Evolutionary conservation across 306 rosid species (phyloP).

Genomic region (Macrotyloma uniflorum): DNA sequence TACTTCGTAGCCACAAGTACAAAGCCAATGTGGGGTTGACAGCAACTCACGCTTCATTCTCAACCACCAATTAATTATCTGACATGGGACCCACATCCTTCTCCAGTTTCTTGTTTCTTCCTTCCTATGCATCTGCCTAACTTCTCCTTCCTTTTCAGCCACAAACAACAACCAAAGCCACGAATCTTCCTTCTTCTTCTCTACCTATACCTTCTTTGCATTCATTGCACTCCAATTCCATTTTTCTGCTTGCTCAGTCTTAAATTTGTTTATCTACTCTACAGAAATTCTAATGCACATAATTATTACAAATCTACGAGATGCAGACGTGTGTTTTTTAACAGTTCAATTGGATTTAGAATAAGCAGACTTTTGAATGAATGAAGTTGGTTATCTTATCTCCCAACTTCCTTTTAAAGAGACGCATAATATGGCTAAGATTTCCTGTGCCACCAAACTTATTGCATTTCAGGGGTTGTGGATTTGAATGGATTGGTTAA

Average conservation of each 20-base stretch:
- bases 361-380: background rate
- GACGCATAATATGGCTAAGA: background rate
- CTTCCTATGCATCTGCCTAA: background rate
- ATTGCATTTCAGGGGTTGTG: background rate
- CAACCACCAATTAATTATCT: conserved; percentile 63
- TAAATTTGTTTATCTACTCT: background rate
- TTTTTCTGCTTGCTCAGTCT: background rate
- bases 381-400: conserved; percentile 6
- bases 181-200: conserved; percentile 1
- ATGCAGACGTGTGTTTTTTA: background rate
- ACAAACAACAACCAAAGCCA: background rate
- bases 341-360: background rate
- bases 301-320: background rate
- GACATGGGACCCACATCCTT: conserved; percentile 51
- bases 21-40: conserved; percentile 58
- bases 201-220: background rate
- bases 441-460: conserved; percentile 17
- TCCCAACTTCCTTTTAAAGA: conserved; percentile 25
- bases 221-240: background rate
- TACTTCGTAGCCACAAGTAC: conserved; percentile 68
- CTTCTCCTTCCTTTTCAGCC: background rate
- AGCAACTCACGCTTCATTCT: conserved; percentile 44
- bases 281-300: background rate
- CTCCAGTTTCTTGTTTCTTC: background rate
- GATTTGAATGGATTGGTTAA: conserved; percentile 6